Percentiles rank a stretch among this genome's conserved stretches.
These are phyloP conservation scores for Capsicum rhomboideum DNA, from an alignment of 257 asterid genomes.

Conservation along the genomic window DNA sequence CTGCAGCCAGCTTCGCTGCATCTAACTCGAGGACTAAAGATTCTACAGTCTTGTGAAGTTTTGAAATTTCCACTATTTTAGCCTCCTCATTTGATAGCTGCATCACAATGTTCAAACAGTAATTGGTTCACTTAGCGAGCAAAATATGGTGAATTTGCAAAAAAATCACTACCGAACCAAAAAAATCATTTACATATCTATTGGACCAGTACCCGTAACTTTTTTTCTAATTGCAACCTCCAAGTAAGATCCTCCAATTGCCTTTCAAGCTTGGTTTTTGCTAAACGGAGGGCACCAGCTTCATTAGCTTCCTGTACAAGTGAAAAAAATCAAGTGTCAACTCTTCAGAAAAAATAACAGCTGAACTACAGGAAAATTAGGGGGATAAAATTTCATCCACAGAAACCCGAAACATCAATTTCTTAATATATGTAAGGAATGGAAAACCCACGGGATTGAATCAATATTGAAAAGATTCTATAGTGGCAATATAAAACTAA, in stretches of 20 bases:
- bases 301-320: conserved; percentile 86
- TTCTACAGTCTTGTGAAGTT: conserved; percentile 83
- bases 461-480: background rate
- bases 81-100: conserved; percentile 87
- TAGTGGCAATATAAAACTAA: background rate
- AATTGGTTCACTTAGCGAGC: background rate
- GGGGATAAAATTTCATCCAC: background rate
- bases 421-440: background rate
- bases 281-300: conserved; percentile 93
- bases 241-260: conserved; percentile 98
- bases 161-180: background rate
- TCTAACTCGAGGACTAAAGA: conserved; percentile 73
- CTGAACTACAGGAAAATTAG: background rate
- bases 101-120: conserved; percentile 7
- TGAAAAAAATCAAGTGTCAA: background rate
- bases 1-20: conserved; percentile 85
- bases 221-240: conserved; percentile 94
- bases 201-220: conserved; percentile 55
- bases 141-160: background rate
- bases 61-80: conserved; percentile 66
- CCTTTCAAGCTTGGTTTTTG: conserved; percentile 89
- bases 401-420: background rate
- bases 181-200: background rate
- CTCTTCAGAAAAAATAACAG: background rate
- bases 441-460: background rate